Percentiles rank a stretch among this genome's conserved stretches.
phyloP scores from a whole-genome alignment of 177 flowering plant species.

The Vitis hybrid region DNA sequence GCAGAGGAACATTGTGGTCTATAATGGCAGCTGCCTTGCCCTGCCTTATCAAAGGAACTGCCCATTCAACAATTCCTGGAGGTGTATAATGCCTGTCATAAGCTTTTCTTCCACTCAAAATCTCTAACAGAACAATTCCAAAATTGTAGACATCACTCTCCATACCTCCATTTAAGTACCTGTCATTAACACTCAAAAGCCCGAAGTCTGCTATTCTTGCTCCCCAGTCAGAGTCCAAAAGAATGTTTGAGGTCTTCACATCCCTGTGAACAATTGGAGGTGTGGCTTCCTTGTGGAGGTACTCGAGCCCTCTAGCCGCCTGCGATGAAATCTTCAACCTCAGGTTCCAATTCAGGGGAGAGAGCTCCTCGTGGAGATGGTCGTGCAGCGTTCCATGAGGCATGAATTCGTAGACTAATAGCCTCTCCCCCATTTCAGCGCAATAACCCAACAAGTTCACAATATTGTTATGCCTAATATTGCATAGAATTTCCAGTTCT shows the following conservation, averaged over 20 bases:
- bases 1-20: conserved; percentile 63
- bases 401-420: conserved; percentile 86
- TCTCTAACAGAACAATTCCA: conserved; percentile 81
- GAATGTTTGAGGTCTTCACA: conserved; percentile 77
- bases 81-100: conserved; percentile 58
- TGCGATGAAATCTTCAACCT: conserved; percentile 69
- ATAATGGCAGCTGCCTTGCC: conserved; percentile 76
- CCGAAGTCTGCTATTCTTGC: conserved; percentile 78
- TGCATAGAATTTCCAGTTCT: conserved; percentile 81
- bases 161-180: conserved; percentile 38
- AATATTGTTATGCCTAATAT: conserved; percentile 62
- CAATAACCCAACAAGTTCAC: conserved; percentile 87
- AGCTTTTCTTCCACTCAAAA: conserved; percentile 80
- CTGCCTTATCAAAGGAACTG: conserved; percentile 56
- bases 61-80: conserved; percentile 70
- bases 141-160: conserved; percentile 64
- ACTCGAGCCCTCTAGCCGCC: conserved; percentile 82
- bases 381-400: conserved; percentile 83
- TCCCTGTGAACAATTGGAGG: conserved; percentile 77
- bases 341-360: conserved; percentile 69
- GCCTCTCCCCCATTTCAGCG: conserved; percentile 83
- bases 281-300: conserved; percentile 66
- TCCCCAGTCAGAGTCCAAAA: conserved; percentile 73
- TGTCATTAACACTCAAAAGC: conserved; percentile 45
- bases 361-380: conserved; percentile 77